Percentiles rank a stretch among this genome's conserved stretches.
These are phyloP conservation scores for Helenozyma baotianmanensis DNA, from an alignment of 805 yeast species.

Conservation along the genomic window DNA sequence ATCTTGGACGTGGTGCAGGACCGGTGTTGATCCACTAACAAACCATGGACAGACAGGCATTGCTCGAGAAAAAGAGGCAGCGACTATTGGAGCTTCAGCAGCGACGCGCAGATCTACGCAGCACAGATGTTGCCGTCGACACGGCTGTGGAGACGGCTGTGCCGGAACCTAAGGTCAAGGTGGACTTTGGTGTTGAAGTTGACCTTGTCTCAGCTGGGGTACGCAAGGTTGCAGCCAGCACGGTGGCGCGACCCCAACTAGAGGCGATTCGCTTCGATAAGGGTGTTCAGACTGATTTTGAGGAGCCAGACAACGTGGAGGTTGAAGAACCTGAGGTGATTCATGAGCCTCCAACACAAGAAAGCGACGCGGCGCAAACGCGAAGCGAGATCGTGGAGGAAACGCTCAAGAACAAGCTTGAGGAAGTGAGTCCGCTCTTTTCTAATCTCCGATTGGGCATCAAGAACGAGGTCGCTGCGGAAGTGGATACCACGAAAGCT, in stretches of 20 bases:
- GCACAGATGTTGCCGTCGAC: constrained; percentile 16
- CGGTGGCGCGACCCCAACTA: too few relatives aligned
- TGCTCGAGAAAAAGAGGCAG: constrained; percentile 38
- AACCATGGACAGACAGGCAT: constrained; percentile 32
- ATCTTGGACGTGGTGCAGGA: too few relatives aligned
- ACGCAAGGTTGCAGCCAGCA: too few relatives aligned
- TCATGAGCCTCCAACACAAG: neutral
- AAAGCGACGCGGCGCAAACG: neutral
- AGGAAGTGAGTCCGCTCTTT: constrained; percentile 4
- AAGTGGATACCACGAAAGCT: constrained; percentile 3
- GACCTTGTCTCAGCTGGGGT: constrained; percentile 14
- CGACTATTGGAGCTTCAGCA: constrained; percentile 26
- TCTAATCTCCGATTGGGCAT: constrained; percentile 15
- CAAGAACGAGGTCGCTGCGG: neutral
- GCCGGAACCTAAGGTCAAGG: constrained; percentile 8
- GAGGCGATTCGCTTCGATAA: constrained; percentile 14
- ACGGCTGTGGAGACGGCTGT: neutral
- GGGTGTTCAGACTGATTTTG: constrained; percentile 19
- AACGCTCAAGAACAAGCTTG: constrained; percentile 2
- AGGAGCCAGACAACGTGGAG: constrained; percentile 1
- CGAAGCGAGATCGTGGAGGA: neutral
- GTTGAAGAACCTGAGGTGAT: neutral
- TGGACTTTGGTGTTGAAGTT: constrained; percentile 27
- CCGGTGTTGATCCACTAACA: constrained; percentile 6
- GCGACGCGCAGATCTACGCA: constrained; percentile 14